Conservation (phyloP, 129 eudicot genomes). For the Arctium lappa region DNA sequence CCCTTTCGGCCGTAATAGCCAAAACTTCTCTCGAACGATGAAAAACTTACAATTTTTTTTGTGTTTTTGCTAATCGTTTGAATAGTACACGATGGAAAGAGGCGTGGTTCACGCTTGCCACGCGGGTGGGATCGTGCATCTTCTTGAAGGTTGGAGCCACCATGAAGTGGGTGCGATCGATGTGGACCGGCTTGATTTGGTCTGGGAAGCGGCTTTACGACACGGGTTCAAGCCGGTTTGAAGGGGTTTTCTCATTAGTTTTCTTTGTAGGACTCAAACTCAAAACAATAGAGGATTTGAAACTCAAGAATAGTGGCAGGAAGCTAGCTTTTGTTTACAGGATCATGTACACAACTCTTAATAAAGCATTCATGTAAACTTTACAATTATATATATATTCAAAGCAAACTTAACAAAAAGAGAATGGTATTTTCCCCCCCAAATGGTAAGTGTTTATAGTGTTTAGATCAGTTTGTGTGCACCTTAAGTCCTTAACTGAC, state of each 20-base stretch:
- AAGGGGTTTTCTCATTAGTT: conserved; percentile 1
- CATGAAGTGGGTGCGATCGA: conserved; percentile 87
- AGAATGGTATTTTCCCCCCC: neutral
- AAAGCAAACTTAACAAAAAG: neutral
- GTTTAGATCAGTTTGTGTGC: neutral
- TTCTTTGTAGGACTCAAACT: neutral
- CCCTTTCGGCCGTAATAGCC: neutral
- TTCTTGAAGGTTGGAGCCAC: conserved; percentile 90
- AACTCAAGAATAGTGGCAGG: neutral
- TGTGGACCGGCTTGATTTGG: conserved; percentile 73
- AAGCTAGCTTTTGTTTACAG: neutral
- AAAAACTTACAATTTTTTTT: neutral
- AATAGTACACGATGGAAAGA: conserved; percentile 82
- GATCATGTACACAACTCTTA: neutral
- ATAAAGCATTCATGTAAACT: neutral
- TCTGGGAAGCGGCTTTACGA: conserved; percentile 79
- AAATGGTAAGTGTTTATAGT: neutral
- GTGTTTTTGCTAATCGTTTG: neutral
- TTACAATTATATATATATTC: neutral
- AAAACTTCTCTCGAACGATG: neutral
- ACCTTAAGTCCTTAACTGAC: too few species aligned
- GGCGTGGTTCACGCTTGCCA: conserved; percentile 97
- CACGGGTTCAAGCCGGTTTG: conserved; percentile 67
- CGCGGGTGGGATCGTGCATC: conserved; percentile 90
- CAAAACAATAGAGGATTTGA: neutral